Conservation (phyloP, 176 grass and related monocot genomes). For the Zea mays region DNA sequence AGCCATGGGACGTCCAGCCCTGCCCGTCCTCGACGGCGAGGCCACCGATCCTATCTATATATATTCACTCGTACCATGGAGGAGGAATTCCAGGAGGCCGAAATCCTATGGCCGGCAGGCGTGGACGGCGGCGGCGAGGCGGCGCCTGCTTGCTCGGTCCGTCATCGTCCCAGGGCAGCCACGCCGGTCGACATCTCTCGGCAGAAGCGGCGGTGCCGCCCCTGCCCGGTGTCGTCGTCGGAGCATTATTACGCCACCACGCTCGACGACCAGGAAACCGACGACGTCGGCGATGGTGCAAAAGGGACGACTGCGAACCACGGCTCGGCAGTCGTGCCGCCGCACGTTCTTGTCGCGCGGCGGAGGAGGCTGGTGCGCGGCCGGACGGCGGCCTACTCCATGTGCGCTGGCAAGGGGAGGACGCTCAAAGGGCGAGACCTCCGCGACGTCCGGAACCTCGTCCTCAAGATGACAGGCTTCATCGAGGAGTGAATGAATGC, state of each 20-base stretch:
- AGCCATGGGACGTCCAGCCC: constrained; percentile 6
- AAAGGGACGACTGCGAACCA: neutral
- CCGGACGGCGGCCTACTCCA: constrained; percentile 50
- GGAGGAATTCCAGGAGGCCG: constrained; percentile 52
- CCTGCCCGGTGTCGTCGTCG: constrained; percentile 34
- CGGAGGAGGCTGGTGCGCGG: constrained; percentile 12
- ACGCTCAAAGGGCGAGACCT: constrained; percentile 87
- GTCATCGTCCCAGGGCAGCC: neutral
- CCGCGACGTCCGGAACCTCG: constrained; percentile 47
- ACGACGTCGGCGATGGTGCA: neutral
- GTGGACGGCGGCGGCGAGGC: neutral
- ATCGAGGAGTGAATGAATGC: constrained; percentile 53
- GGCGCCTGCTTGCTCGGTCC: neutral
- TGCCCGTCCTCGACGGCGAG: constrained; percentile 27
- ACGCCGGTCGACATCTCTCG: constrained; percentile 28
- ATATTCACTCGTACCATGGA: constrained; percentile 34
- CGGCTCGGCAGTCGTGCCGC: constrained; percentile 19
- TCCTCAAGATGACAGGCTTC: constrained; percentile 72
- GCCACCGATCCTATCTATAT: neutral
- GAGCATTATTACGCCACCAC: neutral
- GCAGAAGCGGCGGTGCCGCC: constrained; percentile 43
- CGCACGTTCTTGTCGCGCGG: constrained; percentile 43
- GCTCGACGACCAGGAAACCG: neutral
- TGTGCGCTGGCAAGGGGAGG: constrained; percentile 67
- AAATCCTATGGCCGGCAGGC: constrained; percentile 42